Conservation (phyloP, 1,139 yeast genomes). For the Candida buenavistaensis region DNA sequence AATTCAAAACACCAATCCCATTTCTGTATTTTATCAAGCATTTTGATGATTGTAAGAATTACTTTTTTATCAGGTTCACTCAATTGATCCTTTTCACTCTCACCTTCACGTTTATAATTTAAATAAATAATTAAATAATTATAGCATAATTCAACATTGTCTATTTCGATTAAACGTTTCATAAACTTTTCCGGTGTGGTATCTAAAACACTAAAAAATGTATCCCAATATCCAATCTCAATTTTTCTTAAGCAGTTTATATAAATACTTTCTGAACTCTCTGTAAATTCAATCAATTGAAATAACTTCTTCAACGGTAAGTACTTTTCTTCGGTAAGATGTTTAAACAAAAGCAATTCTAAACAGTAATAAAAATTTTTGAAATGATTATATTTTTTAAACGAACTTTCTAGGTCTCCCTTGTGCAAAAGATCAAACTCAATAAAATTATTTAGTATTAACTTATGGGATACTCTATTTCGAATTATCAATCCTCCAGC, state of each 20-base stretch:
- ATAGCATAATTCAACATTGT: constrained; percentile 43
- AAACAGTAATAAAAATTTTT: constrained; percentile 39
- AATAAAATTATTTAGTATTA: constrained; percentile 39
- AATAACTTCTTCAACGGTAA: constrained; percentile 24
- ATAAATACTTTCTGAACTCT: constrained; percentile 32
- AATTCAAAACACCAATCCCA: constrained; percentile 52
- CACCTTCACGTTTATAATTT: constrained; percentile 39
- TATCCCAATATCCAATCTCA: constrained; percentile 42
- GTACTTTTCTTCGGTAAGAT: constrained; percentile 23
- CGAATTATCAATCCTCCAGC: constrained; percentile 21
- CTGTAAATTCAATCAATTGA: constrained; percentile 29
- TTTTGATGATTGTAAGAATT: constrained; percentile 34
- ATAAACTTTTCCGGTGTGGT: constrained; percentile 42
- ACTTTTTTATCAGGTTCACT: constrained; percentile 32
- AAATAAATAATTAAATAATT: constrained; percentile 43
- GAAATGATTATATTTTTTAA: constrained; percentile 28
- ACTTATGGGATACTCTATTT: constrained; percentile 29
- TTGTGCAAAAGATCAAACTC: constrained; percentile 37
- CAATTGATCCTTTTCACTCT: constrained; percentile 18
- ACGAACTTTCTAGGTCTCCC: constrained; percentile 19
- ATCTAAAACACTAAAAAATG: constrained; percentile 33
- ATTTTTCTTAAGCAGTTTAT: constrained; percentile 47
- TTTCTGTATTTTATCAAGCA: constrained; percentile 31
- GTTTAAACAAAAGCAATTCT: constrained; percentile 39
- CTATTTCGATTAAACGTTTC: constrained; percentile 33